phyloP scores from a whole-genome alignment of 192 early-diverging fungal genomes.

The Backusella tuberculispora region DNA sequence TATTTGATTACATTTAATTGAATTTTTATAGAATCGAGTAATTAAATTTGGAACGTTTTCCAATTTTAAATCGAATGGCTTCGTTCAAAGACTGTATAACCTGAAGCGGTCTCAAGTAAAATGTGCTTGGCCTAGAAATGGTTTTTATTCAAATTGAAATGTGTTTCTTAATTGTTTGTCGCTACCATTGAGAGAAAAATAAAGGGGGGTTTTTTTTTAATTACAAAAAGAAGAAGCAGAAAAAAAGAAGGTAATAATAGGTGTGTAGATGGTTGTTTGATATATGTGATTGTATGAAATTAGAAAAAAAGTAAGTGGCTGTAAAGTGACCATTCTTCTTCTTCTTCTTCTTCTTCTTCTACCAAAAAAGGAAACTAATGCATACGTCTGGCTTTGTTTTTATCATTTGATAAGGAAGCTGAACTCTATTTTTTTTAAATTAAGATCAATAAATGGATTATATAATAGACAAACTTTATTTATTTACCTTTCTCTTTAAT shows the following conservation, averaged over 20 bases:
- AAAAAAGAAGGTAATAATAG: not conserved
- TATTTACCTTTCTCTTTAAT: conserved; percentile 19
- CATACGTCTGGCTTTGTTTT: not conserved
- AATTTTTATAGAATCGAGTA: conserved; percentile 62
- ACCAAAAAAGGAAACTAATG: not conserved
- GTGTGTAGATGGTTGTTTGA: not conserved
- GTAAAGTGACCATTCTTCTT: not conserved
- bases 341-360: not conserved
- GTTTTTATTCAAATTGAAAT: not conserved
- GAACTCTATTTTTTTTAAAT: not conserved
- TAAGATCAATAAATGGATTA: not conserved
- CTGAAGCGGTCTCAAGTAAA: conserved; percentile 93
- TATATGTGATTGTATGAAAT: not conserved
- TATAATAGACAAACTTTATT: not conserved
- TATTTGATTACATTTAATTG: conserved; percentile 90
- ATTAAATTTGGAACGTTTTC: conserved; percentile 83
- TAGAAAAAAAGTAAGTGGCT: conserved; percentile 10
- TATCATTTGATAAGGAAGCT: not conserved
- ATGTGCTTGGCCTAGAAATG: conserved; percentile 60
- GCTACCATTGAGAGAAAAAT: not conserved
- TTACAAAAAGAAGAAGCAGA: not conserved
- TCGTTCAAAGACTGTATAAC: conserved; percentile 96
- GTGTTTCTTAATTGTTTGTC: not conserved
- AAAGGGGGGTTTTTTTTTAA: not conserved
- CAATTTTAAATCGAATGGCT: conserved; percentile 91